phyloP scores from a whole-genome alignment of 495 filamentous ascomycete genomes.

The Trichoderma asperelloides region DNA sequence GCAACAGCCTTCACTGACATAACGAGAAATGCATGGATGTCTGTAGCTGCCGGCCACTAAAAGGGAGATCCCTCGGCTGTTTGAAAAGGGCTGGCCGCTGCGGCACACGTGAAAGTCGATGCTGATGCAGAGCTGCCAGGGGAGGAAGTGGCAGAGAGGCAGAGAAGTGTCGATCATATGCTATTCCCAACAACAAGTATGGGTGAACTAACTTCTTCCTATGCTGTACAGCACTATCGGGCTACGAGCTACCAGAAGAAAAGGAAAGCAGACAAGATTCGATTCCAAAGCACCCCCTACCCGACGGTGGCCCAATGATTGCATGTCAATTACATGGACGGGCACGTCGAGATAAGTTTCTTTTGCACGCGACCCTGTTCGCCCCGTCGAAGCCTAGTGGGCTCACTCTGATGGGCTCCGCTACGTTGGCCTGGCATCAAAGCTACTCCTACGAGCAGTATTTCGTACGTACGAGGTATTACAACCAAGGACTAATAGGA shows the following conservation, averaged over 20 bases:
- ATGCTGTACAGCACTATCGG: not conserved
- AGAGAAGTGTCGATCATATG: not conserved
- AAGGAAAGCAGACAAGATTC: not conserved
- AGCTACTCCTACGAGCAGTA: not conserved
- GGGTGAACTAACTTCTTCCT: too few relatives aligned
- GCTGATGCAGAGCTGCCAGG: not conserved
- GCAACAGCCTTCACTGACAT: not conserved
- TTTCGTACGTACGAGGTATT: not conserved
- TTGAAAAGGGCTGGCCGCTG: not conserved
- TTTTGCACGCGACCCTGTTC: not conserved
- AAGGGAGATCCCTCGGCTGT: not conserved
- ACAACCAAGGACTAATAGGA: not conserved
- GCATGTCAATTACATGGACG: not conserved
- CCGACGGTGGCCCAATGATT: not conserved
- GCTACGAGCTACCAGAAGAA: not conserved
- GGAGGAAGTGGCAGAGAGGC: not conserved
- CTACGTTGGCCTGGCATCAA: not conserved
- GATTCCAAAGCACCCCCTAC: not conserved
- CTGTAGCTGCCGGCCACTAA: not conserved
- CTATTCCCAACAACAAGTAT: too few relatives aligned
- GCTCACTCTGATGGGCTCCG: not conserved
- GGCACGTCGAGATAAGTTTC: not conserved
- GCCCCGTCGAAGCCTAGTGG: not conserved
- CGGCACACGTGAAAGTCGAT: not conserved
- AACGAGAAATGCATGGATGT: slow-evolving; percentile 1